Conservation (phyloP, 2,329 filamentous ascomycete species). For the Thelonectria rubi region DNA sequence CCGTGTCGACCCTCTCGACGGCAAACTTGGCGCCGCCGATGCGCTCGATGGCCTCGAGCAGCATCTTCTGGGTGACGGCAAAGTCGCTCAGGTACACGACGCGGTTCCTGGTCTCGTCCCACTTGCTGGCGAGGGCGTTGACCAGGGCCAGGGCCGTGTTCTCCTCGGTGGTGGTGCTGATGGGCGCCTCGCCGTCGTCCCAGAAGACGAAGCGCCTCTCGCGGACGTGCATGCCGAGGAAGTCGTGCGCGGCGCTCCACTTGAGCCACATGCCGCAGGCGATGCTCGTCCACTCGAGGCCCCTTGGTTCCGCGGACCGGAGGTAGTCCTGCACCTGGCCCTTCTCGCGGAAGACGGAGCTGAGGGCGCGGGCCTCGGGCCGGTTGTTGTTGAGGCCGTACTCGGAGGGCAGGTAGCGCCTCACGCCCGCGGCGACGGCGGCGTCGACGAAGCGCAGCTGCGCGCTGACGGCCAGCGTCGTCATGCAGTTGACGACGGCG, state of each 20-base stretch:
- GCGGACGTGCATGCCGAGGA: conserved; percentile 14
- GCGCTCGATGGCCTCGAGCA: conserved; percentile 59
- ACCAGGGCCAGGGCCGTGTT: conserved; percentile 46
- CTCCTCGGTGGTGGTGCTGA: conserved; percentile 48
- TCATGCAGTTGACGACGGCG: conserved; percentile 53
- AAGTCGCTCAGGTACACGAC: conserved; percentile 48
- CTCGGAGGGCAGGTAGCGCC: conserved; percentile 62
- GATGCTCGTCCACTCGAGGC: conserved; percentile 26
- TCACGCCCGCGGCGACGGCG: conserved; percentile 59
- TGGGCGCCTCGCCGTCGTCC: conserved; percentile 47
- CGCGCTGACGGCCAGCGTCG: conserved; percentile 38
- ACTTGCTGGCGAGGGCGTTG: conserved; percentile 38
- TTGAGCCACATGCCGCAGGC: conserved; percentile 19
- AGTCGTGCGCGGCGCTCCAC: conserved; percentile 11
- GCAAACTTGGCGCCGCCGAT: conserved; percentile 55
- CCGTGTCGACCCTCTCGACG: conserved; percentile 40
- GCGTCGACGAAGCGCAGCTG: conserved; percentile 62
- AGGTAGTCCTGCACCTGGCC: conserved; percentile 36
- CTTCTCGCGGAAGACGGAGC: conserved; percentile 26
- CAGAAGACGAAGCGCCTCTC: conserved; percentile 30
- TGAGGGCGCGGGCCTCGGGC: conserved; percentile 24
- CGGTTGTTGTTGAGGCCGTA: conserved; percentile 48
- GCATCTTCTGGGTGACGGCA: conserved; percentile 43
- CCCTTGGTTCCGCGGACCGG: conserved; percentile 29
- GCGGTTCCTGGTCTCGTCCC: conserved; percentile 46